Base-by-base conservation (phyloP, 2,329 filamentous ascomycete species). In the Blastomyces parvus region DNA sequence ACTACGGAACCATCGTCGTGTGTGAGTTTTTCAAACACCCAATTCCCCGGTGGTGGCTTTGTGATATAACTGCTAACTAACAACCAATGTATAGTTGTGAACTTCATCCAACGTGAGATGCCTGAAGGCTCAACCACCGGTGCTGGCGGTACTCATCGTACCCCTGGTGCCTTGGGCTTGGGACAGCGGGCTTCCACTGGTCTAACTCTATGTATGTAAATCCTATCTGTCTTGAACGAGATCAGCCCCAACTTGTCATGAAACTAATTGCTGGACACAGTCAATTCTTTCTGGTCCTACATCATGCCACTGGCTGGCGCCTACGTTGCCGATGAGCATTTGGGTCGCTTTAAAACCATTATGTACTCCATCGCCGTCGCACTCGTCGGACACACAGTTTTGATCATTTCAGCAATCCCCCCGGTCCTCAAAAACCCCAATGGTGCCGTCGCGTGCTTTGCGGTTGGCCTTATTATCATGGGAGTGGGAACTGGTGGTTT, bases 401-500 rank as follows among this genome's bases (percentile, higher is more conserved):
- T 91, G 25, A 84, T 88, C 65, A 76, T 85, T 38, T 84, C 87
- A 2, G 83, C 88, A 19, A 77, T 88, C 1, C 88, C 88, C 0
- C 70, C 72, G 2, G 84, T 88, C 58, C 86, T 91, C 57, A 76
- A 83, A 55, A 76, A 83, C 66, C 76, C 77, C 44, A 81, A 85
- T 19, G 78, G 80, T 14, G 79, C 86, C 0, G 83, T 90, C 56
- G 86, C 79, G 1, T 85, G 83, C 60, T 88, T 90, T 69, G 74
- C 87, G 1, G 75, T 86, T 38, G 84, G 85, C 30, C 80, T 89
- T 67, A 74, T 89, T 55, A 82, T 91, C 70, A 83, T 91, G 71
- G 88, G 87, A n/a, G 74, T 90, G 38, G 89, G 89, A 53, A 90
- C 88, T 0, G 89, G 89, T 66, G 88, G 89, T 70, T 91, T 92